Evolutionary conservation across 495 filamentous ascomycete species (phyloP).

Genomic region (Glonium stellatum): DNA sequence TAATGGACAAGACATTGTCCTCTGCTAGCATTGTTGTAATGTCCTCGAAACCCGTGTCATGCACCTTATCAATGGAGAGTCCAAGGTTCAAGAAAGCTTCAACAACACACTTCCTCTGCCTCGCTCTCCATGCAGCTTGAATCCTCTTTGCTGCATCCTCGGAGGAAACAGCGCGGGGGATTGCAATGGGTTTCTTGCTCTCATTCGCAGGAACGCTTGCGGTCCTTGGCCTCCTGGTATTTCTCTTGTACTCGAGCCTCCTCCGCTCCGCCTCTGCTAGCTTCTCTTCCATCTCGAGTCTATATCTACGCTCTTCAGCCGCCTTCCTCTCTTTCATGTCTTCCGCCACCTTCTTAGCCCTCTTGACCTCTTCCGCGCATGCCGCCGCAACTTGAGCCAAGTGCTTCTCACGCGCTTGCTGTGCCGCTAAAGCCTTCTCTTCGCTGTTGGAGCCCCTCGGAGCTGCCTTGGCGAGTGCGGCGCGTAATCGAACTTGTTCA

Average conservation of each 20-base stretch:
- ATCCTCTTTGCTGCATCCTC: conserved; percentile 66
- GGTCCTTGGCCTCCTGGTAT: conserved; percentile 57
- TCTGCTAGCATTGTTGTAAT: conserved; percentile 71
- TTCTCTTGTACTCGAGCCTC: conserved; percentile 41
- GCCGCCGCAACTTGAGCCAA: conserved; percentile 87
- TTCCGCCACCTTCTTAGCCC: conserved; percentile 89
- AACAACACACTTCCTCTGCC: conserved; percentile 51
- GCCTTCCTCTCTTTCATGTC: conserved; percentile 86
- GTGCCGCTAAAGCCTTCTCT: conserved; percentile 81
- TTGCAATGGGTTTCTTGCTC: conserved; percentile 30
- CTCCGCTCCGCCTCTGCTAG: conserved; percentile 81
- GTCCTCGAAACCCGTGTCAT: conserved; percentile 72
- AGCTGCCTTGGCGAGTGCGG: conserved; percentile 74
- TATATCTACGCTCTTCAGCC: conserved; percentile 60
- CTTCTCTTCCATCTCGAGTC: conserved; percentile 75
- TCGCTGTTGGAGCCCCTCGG: conserved; percentile 59
- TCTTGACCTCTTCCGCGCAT: conserved; percentile 90
- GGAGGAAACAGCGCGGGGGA: conserved; percentile 7
- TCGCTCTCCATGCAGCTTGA: conserved; percentile 69
- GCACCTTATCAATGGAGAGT: conserved; percentile 66
- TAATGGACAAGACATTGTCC: conserved; percentile 60
- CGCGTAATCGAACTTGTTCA: conserved; percentile 89
- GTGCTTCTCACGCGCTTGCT: conserved; percentile 82
- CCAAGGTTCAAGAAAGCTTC: conserved; percentile 59
- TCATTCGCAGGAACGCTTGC: conserved; percentile 53